phyloP scores from a whole-genome alignment of 139 green algal species.

The Chlamydomonas schloesseri region DNA sequence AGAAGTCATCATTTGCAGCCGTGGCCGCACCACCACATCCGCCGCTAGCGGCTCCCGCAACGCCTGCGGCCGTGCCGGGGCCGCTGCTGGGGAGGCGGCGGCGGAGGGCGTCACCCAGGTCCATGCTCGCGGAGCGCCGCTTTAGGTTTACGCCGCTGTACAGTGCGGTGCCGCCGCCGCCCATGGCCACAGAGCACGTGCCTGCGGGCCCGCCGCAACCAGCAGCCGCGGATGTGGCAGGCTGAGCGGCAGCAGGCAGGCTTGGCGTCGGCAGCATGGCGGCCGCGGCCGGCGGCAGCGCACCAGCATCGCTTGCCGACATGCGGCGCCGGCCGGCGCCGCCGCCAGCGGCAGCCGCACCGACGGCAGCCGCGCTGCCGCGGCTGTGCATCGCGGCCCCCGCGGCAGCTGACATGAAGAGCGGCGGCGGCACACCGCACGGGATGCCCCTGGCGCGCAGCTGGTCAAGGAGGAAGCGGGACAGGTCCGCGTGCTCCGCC shows the following conservation, averaged over 20 bases:
- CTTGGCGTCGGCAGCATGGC: background rate
- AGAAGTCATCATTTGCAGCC: background rate
- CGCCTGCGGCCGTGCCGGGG: background rate
- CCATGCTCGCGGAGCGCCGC: conserved; percentile 20
- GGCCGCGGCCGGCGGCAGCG: background rate
- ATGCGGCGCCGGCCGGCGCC: too few species aligned
- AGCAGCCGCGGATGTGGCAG: background rate
- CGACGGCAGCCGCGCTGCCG: too few species aligned
- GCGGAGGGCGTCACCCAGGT: background rate
- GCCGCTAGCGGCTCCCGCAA: background rate
- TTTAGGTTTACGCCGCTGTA: background rate
- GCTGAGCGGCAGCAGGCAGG: background rate
- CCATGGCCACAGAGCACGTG: background rate
- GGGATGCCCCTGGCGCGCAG: too few species aligned
- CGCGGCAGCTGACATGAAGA: too few species aligned
- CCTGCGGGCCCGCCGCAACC: background rate
- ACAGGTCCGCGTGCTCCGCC: too few species aligned
- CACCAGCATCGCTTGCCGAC: too few species aligned
- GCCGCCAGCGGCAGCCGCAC: too few species aligned
- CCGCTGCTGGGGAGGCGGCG: background rate
- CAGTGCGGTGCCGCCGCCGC: background rate
- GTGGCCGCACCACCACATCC: background rate
- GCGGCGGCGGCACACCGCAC: too few species aligned
- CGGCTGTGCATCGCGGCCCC: too few species aligned
- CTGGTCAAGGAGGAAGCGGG: too few species aligned